Conservation (phyloP, 2,329 filamentous ascomycete species). For the Cercospora berteroae region DNA sequence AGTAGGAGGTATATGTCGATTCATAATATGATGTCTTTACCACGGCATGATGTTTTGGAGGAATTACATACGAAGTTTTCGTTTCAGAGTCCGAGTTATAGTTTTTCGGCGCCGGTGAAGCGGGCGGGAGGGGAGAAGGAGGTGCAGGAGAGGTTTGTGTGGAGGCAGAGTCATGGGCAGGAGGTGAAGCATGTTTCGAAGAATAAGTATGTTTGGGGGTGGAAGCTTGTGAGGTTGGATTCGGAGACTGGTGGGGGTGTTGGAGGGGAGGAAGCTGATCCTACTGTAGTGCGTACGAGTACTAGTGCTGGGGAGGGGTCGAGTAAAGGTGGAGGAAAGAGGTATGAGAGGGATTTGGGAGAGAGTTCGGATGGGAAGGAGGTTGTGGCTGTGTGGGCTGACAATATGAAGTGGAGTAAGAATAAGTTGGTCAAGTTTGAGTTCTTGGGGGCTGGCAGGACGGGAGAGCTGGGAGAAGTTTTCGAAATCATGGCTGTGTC, state of each 20-base stretch:
- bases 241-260: neutral
- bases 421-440: slow-evolving; percentile 22
- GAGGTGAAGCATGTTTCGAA: slow-evolving; percentile 21
- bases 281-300: neutral
- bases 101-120: slow-evolving; percentile 13
- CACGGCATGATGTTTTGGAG: slow-evolving; percentile 8
- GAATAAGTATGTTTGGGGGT: slow-evolving; percentile 19
- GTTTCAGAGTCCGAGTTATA: slow-evolving; percentile 11
- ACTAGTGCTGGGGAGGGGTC: neutral
- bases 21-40: slow-evolving; percentile 12
- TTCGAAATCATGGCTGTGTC: slow-evolving; percentile 23
- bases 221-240: slow-evolving; percentile 23
- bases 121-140: slow-evolving; percentile 9
- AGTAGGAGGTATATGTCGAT: slow-evolving; percentile 8
- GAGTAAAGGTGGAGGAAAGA: neutral
- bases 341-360: slow-evolving; percentile 12
- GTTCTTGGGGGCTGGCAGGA: slow-evolving; percentile 19
- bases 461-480: slow-evolving; percentile 17
- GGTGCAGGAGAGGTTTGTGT: slow-evolving; percentile 19
- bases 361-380: slow-evolving; percentile 25
- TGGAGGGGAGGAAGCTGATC: neutral
- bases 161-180: slow-evolving; percentile 23
- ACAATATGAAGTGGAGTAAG: slow-evolving; percentile 22
- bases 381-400: slow-evolving; percentile 25
- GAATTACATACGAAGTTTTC: slow-evolving; percentile 12